Evolutionary conservation across 2,329 filamentous ascomycete genomes (phyloP).

Genomic region (Colletotrichum sansevieriae): DNA sequence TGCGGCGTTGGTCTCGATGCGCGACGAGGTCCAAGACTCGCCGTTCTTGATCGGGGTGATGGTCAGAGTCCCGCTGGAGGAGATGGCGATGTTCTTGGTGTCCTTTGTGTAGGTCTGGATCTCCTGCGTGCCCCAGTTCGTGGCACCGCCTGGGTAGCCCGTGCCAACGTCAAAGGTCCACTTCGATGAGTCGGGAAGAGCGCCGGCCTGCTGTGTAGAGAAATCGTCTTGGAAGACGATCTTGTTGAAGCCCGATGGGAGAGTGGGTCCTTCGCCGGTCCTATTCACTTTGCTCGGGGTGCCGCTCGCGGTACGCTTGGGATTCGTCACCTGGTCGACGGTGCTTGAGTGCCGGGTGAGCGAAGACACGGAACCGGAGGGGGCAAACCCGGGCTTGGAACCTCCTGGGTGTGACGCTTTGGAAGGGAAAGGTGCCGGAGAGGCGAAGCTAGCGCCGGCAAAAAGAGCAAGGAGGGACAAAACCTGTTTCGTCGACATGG

Average conservation of each 20-base stretch:
- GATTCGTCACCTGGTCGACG: background rate
- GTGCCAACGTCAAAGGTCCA: slow-evolving; percentile 62
- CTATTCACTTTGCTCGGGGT: background rate
- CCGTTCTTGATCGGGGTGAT: slow-evolving; percentile 47
- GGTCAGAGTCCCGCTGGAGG: slow-evolving; percentile 44
- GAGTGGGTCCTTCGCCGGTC: slow-evolving; percentile 17
- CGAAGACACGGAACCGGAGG: slow-evolving; percentile 3
- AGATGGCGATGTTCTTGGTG: slow-evolving; percentile 56
- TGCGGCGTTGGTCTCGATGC: slow-evolving; percentile 55
- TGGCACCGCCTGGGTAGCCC: slow-evolving; percentile 58
- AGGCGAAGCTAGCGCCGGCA: slow-evolving; percentile 29
- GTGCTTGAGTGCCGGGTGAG: background rate
- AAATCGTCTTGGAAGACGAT: slow-evolving; percentile 50
- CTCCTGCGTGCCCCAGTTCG: slow-evolving; percentile 64
- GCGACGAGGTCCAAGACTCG: slow-evolving; percentile 57
- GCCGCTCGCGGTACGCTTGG: background rate
- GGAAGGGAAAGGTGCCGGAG: slow-evolving; percentile 17
- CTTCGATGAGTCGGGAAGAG: slow-evolving; percentile 53
- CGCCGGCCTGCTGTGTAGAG: slow-evolving; percentile 45
- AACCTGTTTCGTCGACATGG: slow-evolving; percentile 35
- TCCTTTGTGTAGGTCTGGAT: slow-evolving; percentile 59
- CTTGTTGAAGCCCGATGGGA: slow-evolving; percentile 43
- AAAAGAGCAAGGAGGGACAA: slow-evolving; percentile 34
- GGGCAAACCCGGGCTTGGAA: slow-evolving; percentile 1
- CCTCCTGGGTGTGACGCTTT: slow-evolving; percentile 2